Conservation (phyloP, 2,329 filamentous ascomycete species). For the Periconia macrospinosa region DNA sequence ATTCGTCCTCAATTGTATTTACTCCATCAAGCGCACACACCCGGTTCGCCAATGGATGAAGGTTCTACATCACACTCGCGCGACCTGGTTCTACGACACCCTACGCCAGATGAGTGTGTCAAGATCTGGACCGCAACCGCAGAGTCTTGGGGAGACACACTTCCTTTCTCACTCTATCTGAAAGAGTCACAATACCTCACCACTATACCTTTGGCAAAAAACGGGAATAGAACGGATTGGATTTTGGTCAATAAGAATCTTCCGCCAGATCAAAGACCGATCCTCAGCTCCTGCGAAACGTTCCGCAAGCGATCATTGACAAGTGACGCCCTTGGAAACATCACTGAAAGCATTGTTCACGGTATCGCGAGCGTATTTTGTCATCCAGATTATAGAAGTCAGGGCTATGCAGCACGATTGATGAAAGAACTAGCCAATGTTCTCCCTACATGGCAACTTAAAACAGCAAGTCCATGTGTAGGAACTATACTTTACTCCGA, state of each 20-base stretch:
- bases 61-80: no score
- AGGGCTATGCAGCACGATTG: constrained; percentile 76
- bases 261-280: constrained; percentile 42
- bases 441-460: constrained; percentile 52
- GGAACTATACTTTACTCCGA: constrained; percentile 74
- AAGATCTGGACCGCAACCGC: constrained; percentile 61
- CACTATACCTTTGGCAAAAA: constrained; percentile 59
- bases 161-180: constrained; percentile 60
- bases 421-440: constrained; percentile 64
- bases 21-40: no score
- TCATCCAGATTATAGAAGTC: constrained; percentile 63
- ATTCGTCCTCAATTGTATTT: no score
- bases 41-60: no score
- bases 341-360: constrained; percentile 62
- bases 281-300: constrained; percentile 61
- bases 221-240: constrained; percentile 58
- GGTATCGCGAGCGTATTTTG: constrained; percentile 78
- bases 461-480: constrained; percentile 33
- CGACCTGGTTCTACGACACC: constrained; percentile 35
- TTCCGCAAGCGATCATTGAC: constrained; percentile 47
- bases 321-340: constrained; percentile 43
- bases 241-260: constrained; percentile 52
- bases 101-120: constrained; percentile 59
- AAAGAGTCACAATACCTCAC: constrained; percentile 61
- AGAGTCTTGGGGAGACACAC: constrained; percentile 60